phyloP scores from a whole-genome alignment of 2,329 filamentous ascomycete species.

The Pseudogymnoascus verrucosus region DNA sequence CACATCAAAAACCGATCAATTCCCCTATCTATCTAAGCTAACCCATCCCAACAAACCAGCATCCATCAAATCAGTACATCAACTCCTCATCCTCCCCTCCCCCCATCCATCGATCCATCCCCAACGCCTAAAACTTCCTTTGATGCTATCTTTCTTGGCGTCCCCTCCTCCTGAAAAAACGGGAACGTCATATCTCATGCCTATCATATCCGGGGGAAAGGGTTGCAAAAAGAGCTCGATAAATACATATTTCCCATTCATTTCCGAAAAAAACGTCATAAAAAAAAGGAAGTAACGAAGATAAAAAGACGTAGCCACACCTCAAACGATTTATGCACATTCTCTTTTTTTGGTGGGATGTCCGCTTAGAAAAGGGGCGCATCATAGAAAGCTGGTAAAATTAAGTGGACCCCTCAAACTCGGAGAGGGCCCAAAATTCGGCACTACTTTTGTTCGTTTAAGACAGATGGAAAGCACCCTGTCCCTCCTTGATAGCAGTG shows the following conservation, averaged over 20 bases:
- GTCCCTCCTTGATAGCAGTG: constrained; percentile 86
- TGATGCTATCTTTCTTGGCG: neutral
- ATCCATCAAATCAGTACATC: neutral
- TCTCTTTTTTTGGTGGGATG: neutral
- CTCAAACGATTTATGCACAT: neutral
- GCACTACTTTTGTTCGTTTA: constrained; percentile 32
- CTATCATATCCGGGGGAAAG: neutral
- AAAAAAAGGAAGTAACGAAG: neutral
- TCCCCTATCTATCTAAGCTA: constrained; percentile 5
- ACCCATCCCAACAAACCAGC: neutral
- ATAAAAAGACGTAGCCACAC: constrained; percentile 16
- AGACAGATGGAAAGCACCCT: constrained; percentile 95
- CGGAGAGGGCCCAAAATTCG: constrained; percentile 10
- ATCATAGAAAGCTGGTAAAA: neutral
- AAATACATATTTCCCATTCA: constrained; percentile 8
- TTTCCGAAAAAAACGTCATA: neutral
- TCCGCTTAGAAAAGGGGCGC: neutral
- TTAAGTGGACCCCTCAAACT: neutral
- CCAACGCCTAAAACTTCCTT: constrained; percentile 6
- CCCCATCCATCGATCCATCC: neutral
- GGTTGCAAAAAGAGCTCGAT: neutral
- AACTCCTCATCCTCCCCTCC: neutral
- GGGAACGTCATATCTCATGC: neutral
- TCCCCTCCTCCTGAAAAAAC: neutral
- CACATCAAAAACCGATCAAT: neutral